Evolutionary conservation across 257 asterid species (phyloP).

Genomic region (Phtheirospermum japonicum): DNA sequence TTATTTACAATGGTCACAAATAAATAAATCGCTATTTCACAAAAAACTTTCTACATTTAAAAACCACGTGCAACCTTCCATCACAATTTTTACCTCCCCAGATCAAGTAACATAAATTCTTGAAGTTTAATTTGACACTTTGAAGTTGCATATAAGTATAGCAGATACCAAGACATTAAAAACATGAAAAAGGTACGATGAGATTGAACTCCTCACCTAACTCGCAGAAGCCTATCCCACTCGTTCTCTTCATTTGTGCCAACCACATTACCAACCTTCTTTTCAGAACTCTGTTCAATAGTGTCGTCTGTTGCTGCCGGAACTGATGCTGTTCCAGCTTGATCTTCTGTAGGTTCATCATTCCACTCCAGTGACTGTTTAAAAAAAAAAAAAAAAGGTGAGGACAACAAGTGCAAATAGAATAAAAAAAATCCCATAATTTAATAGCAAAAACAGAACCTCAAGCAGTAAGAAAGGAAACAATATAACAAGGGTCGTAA

Average conservation of each 20-base stretch:
- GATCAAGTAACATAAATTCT: slow-evolving; percentile 11
- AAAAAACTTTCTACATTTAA: too few relatives aligned
- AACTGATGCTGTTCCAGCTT: slow-evolving; percentile 45
- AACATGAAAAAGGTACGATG: slow-evolving; percentile 8
- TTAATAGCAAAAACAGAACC: slow-evolving; percentile 17
- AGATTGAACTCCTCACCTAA: slow-evolving; percentile 53
- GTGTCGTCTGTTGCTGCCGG: slow-evolving; percentile 43
- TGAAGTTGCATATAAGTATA: slow-evolving; percentile 12
- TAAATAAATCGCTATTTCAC: slow-evolving; percentile 1
- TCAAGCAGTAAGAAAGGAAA: slow-evolving; percentile 23
- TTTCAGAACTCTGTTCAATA: slow-evolving; percentile 47
- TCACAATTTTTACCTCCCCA: slow-evolving; percentile 5
- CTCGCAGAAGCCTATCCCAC: slow-evolving; percentile 96
- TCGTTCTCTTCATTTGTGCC: slow-evolving; percentile 68
- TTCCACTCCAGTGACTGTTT: slow-evolving; percentile 80
- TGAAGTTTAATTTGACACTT: background rate
- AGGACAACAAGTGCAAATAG: background rate
- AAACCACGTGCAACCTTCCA: background rate
- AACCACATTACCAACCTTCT: slow-evolving; percentile 51
- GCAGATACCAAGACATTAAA: slow-evolving; percentile 13
- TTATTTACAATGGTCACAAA: slow-evolving; percentile 5
- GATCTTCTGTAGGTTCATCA: slow-evolving; percentile 80
- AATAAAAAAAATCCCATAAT: background rate
- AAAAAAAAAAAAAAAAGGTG: slow-evolving; percentile 18
- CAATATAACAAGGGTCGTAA: slow-evolving; percentile 12